Evolutionary conservation across 495 filamentous ascomycete genomes (phyloP).

Genomic region (Beverwykella pulmonaria): DNA sequence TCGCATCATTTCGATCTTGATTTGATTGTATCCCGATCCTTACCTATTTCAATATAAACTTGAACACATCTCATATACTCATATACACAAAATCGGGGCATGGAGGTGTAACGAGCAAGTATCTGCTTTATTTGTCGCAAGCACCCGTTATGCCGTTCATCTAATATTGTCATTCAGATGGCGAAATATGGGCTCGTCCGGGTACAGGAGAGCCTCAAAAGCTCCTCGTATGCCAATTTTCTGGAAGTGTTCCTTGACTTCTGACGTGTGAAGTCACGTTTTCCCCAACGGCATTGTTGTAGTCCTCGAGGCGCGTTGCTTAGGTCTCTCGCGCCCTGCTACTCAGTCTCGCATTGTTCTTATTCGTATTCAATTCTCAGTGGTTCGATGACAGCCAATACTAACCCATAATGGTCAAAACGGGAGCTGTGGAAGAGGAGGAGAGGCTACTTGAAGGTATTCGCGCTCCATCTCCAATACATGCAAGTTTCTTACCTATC

Average conservation of each 20-base stretch:
- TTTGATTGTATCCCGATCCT: slow-evolving; percentile 13
- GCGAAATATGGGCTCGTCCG: slow-evolving; percentile 3
- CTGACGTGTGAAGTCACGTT: not conserved
- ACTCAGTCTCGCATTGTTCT: not conserved
- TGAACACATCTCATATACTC: slow-evolving; percentile 22
- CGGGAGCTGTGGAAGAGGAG: slow-evolving; percentile 8
- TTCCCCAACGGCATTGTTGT: not conserved
- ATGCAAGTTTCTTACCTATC: not conserved
- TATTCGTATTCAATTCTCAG: not conserved
- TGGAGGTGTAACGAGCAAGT: not conserved
- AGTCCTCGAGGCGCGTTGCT: not conserved
- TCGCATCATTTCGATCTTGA: slow-evolving; percentile 12
- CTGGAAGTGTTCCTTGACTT: not conserved
- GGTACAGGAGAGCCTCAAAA: slow-evolving; percentile 12
- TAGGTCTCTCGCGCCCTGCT: not conserved
- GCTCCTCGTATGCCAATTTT: not conserved
- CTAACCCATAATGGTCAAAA: not conserved
- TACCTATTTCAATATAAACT: slow-evolving; percentile 21
- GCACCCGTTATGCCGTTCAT: slow-evolving; percentile 12
- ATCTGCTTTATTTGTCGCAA: slow-evolving; percentile 7
- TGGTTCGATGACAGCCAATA: not conserved
- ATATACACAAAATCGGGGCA: slow-evolving; percentile 11
- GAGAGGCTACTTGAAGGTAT: slow-evolving; percentile 26
- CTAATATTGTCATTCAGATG: slow-evolving; percentile 15
- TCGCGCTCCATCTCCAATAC: not conserved